These are phyloP conservation scores for Rhizopus stolonifer DNA, from an alignment of 371 early-diverging fungal species.

Conservation along the genomic window DNA sequence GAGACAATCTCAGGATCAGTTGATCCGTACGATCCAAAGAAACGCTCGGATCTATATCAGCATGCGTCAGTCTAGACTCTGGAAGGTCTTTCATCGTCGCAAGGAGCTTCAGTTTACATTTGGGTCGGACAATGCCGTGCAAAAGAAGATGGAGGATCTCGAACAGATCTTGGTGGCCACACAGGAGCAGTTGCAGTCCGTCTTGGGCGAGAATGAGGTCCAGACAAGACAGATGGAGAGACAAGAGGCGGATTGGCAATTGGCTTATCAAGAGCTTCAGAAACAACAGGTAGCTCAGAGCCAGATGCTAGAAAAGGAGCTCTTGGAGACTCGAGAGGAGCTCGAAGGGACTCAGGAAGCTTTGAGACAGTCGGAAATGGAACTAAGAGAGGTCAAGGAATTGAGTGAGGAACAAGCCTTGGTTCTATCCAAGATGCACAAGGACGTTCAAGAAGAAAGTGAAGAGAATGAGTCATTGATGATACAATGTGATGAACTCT, in stretches of 20 bases:
- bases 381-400: slow-evolving; percentile 61
- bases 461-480: slow-evolving; percentile 48
- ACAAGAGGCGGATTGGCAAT: slow-evolving; percentile 52
- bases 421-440: slow-evolving; percentile 36
- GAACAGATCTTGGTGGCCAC: slow-evolving; percentile 47
- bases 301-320: slow-evolving; percentile 56
- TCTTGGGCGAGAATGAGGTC: slow-evolving; percentile 42
- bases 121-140: slow-evolving; percentile 64
- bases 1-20: slow-evolving; percentile 76
- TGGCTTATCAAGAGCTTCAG: too few species aligned
- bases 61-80: slow-evolving; percentile 90
- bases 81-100: slow-evolving; percentile 93
- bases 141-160: slow-evolving; percentile 53
- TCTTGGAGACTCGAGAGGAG: slow-evolving; percentile 60
- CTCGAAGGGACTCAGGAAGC: slow-evolving; percentile 44
- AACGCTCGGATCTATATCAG: slow-evolving; percentile 88
- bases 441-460: slow-evolving; percentile 51
- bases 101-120: slow-evolving; percentile 95
- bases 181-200: slow-evolving; percentile 55
- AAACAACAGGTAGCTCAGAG: slow-evolving; percentile 35
- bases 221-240: slow-evolving; percentile 40
- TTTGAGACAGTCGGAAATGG: slow-evolving; percentile 23
- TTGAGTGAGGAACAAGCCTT: slow-evolving; percentile 59
- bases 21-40: slow-evolving; percentile 88
- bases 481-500: slow-evolving; percentile 48